These are phyloP conservation scores for Lantana camara DNA, from an alignment of 257 asterid genomes.

Conservation along the genomic window DNA sequence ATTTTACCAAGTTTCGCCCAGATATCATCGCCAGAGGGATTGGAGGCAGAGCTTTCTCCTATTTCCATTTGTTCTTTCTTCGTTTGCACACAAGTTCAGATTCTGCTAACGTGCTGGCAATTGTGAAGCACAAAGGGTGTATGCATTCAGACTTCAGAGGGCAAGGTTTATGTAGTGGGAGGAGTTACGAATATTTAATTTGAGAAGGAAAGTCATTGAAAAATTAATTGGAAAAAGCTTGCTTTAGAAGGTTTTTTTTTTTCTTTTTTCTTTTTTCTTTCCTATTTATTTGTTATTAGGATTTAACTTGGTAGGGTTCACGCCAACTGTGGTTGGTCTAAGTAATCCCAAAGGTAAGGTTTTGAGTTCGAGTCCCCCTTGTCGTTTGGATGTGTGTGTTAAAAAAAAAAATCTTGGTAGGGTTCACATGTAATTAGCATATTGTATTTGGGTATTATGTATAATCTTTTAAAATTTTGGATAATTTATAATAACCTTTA, in stretches of 20 bases:
- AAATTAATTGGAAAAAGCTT: conserved; percentile 9
- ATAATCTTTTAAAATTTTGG: too few relatives aligned
- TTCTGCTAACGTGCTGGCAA: conserved; percentile 31
- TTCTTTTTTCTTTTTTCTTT: not conserved
- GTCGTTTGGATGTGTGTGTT: too few relatives aligned
- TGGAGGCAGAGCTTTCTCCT: conserved; percentile 65
- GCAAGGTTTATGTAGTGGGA: conserved; percentile 1
- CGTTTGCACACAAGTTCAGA: conserved; percentile 24
- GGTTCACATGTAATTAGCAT: too few relatives aligned
- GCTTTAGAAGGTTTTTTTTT: not conserved
- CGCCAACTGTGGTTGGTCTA: too few relatives aligned
- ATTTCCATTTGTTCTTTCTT: conserved; percentile 54
- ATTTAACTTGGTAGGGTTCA: too few relatives aligned
- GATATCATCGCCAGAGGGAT: conserved; percentile 38
- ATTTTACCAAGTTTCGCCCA: conserved; percentile 85
- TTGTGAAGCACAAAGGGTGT: conserved; percentile 13
- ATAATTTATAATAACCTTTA: too few relatives aligned
- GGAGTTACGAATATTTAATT: not conserved
- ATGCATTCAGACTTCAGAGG: not conserved
- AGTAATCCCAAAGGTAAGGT: too few relatives aligned
- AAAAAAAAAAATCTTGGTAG: too few relatives aligned
- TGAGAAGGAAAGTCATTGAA: not conserved
- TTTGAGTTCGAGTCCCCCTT: too few relatives aligned
- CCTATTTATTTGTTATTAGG: too few relatives aligned
- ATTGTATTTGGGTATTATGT: too few relatives aligned